phyloP scores from a whole-genome alignment of 306 rosid genomes.

The Citrullus mucosospermus region DNA sequence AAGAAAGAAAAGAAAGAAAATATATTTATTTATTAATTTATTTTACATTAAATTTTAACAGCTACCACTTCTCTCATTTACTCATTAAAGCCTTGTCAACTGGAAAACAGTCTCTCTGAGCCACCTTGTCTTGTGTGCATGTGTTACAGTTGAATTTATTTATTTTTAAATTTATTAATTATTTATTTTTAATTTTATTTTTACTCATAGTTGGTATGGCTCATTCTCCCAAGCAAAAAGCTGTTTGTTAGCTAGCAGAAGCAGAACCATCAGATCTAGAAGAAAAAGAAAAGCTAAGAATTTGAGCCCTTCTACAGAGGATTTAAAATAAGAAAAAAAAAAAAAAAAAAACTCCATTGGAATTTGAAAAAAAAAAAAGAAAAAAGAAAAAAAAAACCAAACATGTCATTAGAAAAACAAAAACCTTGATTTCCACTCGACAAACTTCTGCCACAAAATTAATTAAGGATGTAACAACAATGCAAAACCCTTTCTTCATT shows the following conservation, averaged over 20 bases:
- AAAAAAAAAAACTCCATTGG: slow-evolving; percentile 36
- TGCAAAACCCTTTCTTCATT: neutral
- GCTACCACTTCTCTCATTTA: slow-evolving; percentile 53
- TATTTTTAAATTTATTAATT: no score
- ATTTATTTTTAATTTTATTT: neutral
- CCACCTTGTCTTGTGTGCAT: slow-evolving; percentile 11
- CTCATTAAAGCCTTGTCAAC: slow-evolving; percentile 17
- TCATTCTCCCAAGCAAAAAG: slow-evolving; percentile 84
- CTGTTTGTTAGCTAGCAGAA: slow-evolving; percentile 75
- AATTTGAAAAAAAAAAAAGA: slow-evolving; percentile 47
- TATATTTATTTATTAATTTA: neutral
- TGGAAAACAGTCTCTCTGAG: slow-evolving; percentile 8
- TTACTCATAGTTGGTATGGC: slow-evolving; percentile 42
- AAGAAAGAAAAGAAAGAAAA: no score
- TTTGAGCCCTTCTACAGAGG: slow-evolving; percentile 14
- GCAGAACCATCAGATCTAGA: slow-evolving; percentile 79
- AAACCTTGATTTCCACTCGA: slow-evolving; percentile 1
- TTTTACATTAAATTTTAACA: slow-evolving; percentile 8
- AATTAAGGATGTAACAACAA: slow-evolving; percentile 13
- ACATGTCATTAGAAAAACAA: neutral
- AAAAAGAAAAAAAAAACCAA: slow-evolving; percentile 17
- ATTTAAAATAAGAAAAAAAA: neutral
- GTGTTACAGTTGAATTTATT: slow-evolving; percentile 4
- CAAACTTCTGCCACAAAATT: slow-evolving; percentile 25
- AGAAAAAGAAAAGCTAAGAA: slow-evolving; percentile 59